Evolutionary conservation across 768 basidiomycete genomes (phyloP).

Genomic region (Termitomyces bulborhizus): DNA sequence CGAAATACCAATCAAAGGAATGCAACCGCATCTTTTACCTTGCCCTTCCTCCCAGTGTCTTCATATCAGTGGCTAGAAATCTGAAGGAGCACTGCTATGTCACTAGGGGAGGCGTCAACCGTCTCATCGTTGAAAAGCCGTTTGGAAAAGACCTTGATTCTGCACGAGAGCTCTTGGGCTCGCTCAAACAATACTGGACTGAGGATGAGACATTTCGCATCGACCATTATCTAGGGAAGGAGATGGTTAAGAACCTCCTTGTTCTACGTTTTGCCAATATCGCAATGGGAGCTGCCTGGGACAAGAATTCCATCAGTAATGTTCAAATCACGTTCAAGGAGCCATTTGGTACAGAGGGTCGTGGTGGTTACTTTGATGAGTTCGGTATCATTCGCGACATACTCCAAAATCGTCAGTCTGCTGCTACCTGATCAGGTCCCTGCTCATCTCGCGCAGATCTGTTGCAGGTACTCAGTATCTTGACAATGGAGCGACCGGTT

Average conservation of each 20-base stretch:
- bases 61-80: conserved; percentile 81
- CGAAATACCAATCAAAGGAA: conserved; percentile 52
- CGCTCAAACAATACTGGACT: conserved; percentile 82
- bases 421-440: conserved; percentile 5
- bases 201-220: conserved; percentile 99
- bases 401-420: conserved; percentile 91
- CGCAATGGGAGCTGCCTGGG: conserved; percentile 84
- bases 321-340: conserved; percentile 99
- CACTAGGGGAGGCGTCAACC: conserved; percentile 63
- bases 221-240: conserved; percentile 99
- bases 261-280: conserved; percentile 95
- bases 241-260: conserved; percentile 99
- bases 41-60: conserved; percentile 95
- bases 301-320: conserved; percentile 93
- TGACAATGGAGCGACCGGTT: conserved; percentile 98
- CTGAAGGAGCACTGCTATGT: conserved; percentile 79
- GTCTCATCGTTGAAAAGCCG: conserved; percentile 97
- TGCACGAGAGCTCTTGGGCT: conserved; percentile 67
- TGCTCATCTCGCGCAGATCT: conserved; percentile 53
- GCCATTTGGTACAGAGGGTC: conserved; percentile 98
- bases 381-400: conserved; percentile 99
- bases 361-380: conserved; percentile 99
- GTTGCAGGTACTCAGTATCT: conserved; percentile 87
- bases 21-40: conserved; percentile 92
- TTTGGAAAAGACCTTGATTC: conserved; percentile 94